Evolutionary conservation across 345 rosid genomes (phyloP).

Genomic region (Bretschneidera sinensis): DNA sequence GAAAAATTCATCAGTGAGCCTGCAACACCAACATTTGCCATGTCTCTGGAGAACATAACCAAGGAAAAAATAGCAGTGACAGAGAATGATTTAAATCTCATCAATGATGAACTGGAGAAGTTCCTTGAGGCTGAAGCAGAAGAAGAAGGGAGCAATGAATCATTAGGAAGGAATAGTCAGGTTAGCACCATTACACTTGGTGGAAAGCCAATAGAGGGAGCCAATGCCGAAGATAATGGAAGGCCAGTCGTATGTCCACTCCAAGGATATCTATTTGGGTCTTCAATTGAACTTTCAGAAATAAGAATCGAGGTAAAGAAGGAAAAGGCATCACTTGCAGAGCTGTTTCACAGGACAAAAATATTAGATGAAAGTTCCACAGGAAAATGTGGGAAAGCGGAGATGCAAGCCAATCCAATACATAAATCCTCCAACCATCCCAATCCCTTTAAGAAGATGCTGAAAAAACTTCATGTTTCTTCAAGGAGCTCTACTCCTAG

Average conservation of each 20-base stretch:
- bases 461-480: conserved; percentile 48
- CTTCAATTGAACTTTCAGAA: conserved; percentile 55
- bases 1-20: conserved; percentile 46
- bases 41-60: conserved; percentile 36
- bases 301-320: conserved; percentile 40
- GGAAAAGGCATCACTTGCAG: conserved; percentile 66
- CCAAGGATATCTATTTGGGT: conserved; percentile 76
- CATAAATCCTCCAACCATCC: conserved; percentile 53
- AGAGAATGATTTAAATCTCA: conserved; percentile 55
- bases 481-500: conserved; percentile 25
- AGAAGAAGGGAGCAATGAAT: conserved; percentile 48
- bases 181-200: conserved; percentile 53
- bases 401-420: conserved; percentile 39
- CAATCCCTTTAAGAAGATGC: conserved; percentile 55
- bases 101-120: conserved; percentile 59
- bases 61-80: conserved; percentile 48
- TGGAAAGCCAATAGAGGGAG: conserved; percentile 44
- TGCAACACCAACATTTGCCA: conserved; percentile 67
- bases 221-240: conserved; percentile 36
- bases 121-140: conserved; percentile 81
- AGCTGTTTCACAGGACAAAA: conserved; percentile 61
- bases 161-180: conserved; percentile 63
- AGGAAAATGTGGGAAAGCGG: conserved; percentile 33
- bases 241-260: conserved; percentile 53
- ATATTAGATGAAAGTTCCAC: conserved; percentile 31